phyloP scores from a whole-genome alignment of 2,329 filamentous ascomycete genomes.

The Blastomyces gilchristii region DNA sequence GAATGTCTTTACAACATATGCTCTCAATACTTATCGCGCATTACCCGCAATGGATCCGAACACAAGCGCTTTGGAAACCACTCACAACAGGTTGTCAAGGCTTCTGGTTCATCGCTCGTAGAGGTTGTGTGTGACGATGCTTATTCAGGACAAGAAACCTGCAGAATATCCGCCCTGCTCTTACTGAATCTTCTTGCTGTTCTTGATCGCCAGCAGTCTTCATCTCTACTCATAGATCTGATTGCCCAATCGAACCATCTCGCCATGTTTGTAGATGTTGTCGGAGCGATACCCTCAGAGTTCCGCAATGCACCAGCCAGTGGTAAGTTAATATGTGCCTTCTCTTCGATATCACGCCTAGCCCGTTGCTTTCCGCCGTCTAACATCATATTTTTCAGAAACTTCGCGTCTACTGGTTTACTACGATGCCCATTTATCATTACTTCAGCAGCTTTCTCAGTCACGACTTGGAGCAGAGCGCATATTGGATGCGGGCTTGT shows the following conservation, averaged over 20 bases:
- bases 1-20: constrained; percentile 86
- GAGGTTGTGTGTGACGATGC: constrained; percentile 89
- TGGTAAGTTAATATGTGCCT: constrained; percentile 39
- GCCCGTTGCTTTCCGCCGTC: not conserved
- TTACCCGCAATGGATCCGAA: constrained; percentile 22
- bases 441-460: constrained; percentile 75
- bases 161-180: constrained; percentile 75
- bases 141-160: constrained; percentile 68
- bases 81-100: constrained; percentile 60
- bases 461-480: constrained; percentile 73
- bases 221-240: constrained; percentile 63
- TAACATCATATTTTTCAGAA: constrained; percentile 30
- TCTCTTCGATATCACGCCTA: not conserved
- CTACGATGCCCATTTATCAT: constrained; percentile 65
- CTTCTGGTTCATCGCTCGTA: constrained; percentile 69
- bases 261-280: constrained; percentile 76
- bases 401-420: constrained; percentile 47
- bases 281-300: constrained; percentile 67
- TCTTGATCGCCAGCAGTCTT: constrained; percentile 61
- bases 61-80: constrained; percentile 21
- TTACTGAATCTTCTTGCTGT: constrained; percentile 70
- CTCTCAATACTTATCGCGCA: constrained; percentile 64
- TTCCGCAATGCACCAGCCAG: constrained; percentile 49
- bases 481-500: constrained; percentile 80
- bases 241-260: constrained; percentile 84